Evolutionary conservation across 257 asterid genomes (phyloP).

Genomic region (Petrea volubilis): DNA sequence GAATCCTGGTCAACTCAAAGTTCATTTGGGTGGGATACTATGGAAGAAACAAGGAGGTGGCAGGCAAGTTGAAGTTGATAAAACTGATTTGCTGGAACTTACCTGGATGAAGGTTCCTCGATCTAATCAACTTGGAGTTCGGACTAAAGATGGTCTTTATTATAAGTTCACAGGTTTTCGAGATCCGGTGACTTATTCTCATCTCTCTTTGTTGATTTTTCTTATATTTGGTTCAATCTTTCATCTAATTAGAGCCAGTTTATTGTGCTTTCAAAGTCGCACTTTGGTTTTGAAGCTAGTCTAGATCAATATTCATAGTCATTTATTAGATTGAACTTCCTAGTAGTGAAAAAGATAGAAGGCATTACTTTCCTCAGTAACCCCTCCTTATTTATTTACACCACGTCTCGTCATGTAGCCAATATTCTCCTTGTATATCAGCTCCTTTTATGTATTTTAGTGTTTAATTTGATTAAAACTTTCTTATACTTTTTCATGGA

Average conservation of each 20-base stretch:
- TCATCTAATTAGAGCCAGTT: background rate
- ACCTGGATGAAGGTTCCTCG: slow-evolving; percentile 92
- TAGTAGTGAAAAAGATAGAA: slow-evolving; percentile 1
- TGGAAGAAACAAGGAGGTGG: slow-evolving; percentile 95
- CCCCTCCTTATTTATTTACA: background rate
- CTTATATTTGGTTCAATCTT: background rate
- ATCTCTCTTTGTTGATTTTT: background rate
- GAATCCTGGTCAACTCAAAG: slow-evolving; percentile 54
- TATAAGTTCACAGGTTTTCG: slow-evolving; percentile 83
- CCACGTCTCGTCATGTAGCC: background rate
- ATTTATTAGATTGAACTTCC: background rate
- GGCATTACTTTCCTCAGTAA: background rate
- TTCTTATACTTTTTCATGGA: slow-evolving; percentile 15
- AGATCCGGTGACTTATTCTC: slow-evolving; percentile 33
- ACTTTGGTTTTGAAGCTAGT: slow-evolving; percentile 7
- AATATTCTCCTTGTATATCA: background rate
- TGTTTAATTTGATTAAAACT: background rate
- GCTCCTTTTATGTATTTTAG: background rate
- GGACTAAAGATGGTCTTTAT: slow-evolving; percentile 69
- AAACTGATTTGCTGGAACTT: slow-evolving; percentile 58
- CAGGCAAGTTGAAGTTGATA: slow-evolving; percentile 77
- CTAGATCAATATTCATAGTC: background rate
- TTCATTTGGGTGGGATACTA: slow-evolving; percentile 65
- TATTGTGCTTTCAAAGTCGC: background rate
- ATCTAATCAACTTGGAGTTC: slow-evolving; percentile 78